phyloP scores from a whole-genome alignment of 2,329 filamentous ascomycete species.

The Drechslerella coelobrocha region DNA sequence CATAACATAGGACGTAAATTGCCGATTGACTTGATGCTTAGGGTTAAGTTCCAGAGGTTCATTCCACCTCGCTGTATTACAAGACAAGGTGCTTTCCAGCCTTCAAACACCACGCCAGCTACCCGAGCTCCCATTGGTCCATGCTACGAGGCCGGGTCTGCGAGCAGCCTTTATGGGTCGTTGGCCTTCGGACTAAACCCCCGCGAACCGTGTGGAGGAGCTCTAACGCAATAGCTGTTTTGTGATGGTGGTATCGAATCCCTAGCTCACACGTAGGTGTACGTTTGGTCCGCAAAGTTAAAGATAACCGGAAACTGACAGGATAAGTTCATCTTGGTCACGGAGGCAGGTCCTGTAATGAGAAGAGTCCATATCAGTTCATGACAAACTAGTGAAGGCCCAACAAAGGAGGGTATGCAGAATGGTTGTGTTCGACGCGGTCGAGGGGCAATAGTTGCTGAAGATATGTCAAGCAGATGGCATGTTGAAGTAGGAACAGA shows the following conservation, averaged over 20 bases:
- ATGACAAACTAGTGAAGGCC: slow-evolving; percentile 26
- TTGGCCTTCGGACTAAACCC: slow-evolving; percentile 38
- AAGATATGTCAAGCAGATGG: slow-evolving; percentile 28
- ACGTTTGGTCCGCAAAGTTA: slow-evolving; percentile 38
- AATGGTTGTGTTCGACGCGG: slow-evolving; percentile 25
- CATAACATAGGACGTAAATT: slow-evolving; percentile 32
- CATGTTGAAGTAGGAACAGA: slow-evolving; percentile 35
- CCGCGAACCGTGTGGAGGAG: slow-evolving; percentile 48
- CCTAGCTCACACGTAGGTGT: slow-evolving; percentile 34
- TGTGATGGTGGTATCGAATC: slow-evolving; percentile 17
- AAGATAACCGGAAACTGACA: slow-evolving; percentile 13
- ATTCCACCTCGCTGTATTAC: slow-evolving; percentile 41
- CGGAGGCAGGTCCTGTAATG: slow-evolving; percentile 29
- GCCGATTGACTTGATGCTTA: slow-evolving; percentile 43
- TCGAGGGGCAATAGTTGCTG: slow-evolving; percentile 34
- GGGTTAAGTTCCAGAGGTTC: slow-evolving; percentile 49
- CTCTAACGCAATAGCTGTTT: slow-evolving; percentile 31
- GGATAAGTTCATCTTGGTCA: slow-evolving; percentile 33
- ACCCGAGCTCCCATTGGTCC: slow-evolving; percentile 42
- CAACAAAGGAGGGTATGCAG: slow-evolving; percentile 29
- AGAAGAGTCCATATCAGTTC: slow-evolving; percentile 45
- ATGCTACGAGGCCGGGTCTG: slow-evolving; percentile 45
- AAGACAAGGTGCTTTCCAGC: slow-evolving; percentile 49
- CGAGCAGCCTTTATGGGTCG: slow-evolving; percentile 22
- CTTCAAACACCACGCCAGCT: slow-evolving; percentile 17